These are phyloP conservation scores for Ceratobasidium papillatum DNA, from an alignment of 1,284 basidiomycete species.

Conservation along the genomic window DNA sequence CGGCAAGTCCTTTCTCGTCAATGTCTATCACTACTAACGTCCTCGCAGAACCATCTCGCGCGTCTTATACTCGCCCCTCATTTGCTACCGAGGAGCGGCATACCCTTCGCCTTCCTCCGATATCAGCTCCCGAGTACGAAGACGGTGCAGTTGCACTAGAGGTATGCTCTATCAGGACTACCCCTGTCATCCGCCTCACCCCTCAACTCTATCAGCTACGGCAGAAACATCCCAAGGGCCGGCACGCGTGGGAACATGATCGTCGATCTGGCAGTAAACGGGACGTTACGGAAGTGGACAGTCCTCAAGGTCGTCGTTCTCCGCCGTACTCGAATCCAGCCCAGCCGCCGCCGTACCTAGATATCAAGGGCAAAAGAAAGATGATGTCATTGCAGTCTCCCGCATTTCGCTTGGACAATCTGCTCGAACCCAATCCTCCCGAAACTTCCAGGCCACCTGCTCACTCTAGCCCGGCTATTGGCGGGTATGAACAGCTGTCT, in stretches of 20 bases:
- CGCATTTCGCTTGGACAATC: slow-evolving; percentile 28
- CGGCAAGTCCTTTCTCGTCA: not conserved
- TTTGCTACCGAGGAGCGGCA: not conserved
- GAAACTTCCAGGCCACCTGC: slow-evolving; percentile 1
- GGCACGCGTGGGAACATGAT: not conserved
- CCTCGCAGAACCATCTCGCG: not conserved
- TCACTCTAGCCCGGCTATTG: not conserved
- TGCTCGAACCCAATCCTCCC: slow-evolving; percentile 3
- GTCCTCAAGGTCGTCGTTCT: not conserved
- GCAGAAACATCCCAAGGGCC: not conserved
- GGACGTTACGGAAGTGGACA: not conserved
- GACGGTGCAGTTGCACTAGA: not conserved
- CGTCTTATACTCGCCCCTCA: not conserved
- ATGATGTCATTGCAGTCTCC: slow-evolving; percentile 16
- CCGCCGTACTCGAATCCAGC: not conserved
- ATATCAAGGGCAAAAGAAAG: slow-evolving; percentile 29
- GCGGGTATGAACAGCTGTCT: not conserved
- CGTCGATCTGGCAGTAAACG: slow-evolving; percentile 25
- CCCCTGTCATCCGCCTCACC: not conserved
- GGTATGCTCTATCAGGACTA: slow-evolving; percentile 5
- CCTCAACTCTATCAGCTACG: slow-evolving; percentile 8
- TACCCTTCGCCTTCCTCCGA: not conserved
- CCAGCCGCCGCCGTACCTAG: not conserved
- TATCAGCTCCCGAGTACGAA: slow-evolving; percentile 4
- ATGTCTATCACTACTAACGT: not conserved